A percentile compares a stretch with the other conserved stretches of the same genome.
phyloP scores from a whole-genome alignment of 2,329 filamentous ascomycete genomes.

The Thelonectria blattea region DNA sequence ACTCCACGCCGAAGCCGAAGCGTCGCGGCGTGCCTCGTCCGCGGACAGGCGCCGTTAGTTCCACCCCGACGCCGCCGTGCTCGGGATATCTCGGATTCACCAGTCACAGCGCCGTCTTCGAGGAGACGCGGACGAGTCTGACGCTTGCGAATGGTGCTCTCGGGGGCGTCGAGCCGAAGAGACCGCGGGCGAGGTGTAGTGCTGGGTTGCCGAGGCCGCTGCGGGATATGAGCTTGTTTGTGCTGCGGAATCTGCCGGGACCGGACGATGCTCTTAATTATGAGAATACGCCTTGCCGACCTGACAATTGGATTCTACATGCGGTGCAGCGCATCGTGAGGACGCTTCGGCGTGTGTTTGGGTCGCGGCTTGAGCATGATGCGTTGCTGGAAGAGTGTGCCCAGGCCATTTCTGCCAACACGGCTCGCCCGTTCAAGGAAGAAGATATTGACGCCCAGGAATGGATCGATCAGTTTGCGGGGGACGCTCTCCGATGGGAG shows the following conservation, averaged over 20 bases:
- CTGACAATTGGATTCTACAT: constrained; percentile 43
- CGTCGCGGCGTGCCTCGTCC: constrained; percentile 16
- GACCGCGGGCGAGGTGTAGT: constrained; percentile 7
- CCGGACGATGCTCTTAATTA: constrained; percentile 29
- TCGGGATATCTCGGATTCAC: constrained; percentile 54
- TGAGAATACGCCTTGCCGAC: constrained; percentile 30
- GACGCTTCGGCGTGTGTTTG: constrained; percentile 43
- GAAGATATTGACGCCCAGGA: constrained; percentile 41
- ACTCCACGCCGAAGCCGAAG: constrained; percentile 23
- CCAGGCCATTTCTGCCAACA: constrained; percentile 46
- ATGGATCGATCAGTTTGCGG: constrained; percentile 50
- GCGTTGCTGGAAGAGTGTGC: constrained; percentile 46
- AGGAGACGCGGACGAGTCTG: constrained; percentile 49
- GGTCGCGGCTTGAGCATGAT: constrained; percentile 38
- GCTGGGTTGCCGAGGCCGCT: constrained; percentile 35
- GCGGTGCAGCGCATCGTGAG: constrained; percentile 39
- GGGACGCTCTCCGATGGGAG: constrained; percentile 51
- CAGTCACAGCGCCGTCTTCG: constrained; percentile 50
- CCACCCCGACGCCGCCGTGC: constrained; percentile 28
- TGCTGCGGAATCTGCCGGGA: constrained; percentile 46
- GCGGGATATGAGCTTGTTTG: constrained; percentile 46
- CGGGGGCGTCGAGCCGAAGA: constrained; percentile 19
- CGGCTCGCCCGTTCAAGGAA: constrained; percentile 44
- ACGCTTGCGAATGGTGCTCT: constrained; percentile 40
- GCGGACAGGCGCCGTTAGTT: constrained; percentile 5